Conservation (phyloP, 1,139 yeast genomes). For the Yamadazyma mexicana region DNA sequence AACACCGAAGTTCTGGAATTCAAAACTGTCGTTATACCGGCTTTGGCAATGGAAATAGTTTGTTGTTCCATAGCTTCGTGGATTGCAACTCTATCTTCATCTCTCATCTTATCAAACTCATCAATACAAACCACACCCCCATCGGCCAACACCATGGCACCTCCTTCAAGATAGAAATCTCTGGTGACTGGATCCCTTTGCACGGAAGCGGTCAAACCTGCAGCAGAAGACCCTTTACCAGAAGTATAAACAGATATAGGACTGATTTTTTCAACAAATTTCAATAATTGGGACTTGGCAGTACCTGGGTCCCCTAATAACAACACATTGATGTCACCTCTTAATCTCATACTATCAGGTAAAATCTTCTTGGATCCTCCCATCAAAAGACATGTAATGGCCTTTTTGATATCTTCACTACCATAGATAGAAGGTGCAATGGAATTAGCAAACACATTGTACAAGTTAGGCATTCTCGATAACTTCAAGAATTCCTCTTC, state of each 20-base stretch:
- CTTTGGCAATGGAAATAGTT: slow-evolving; percentile 98
- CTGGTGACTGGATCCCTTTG: slow-evolving; percentile 87
- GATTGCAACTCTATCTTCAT: slow-evolving; percentile 97
- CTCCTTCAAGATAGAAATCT: slow-evolving; percentile 96
- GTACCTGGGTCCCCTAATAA: slow-evolving; percentile 98
- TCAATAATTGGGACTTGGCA: slow-evolving; percentile 92
- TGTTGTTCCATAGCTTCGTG: slow-evolving; percentile 99
- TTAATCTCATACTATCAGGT: slow-evolving; percentile 94
- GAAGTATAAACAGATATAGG: slow-evolving; percentile 96
- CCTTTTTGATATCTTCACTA: slow-evolving; percentile 86
- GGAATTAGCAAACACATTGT: slow-evolving; percentile 80
- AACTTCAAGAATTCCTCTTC: slow-evolving; percentile 85
- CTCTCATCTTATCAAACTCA: slow-evolving; percentile 99
- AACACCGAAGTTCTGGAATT: slow-evolving; percentile 94
- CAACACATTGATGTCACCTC: slow-evolving; percentile 96
- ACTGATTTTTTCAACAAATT: slow-evolving; percentile 91
- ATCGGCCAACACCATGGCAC: slow-evolving; percentile 99
- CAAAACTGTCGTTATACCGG: slow-evolving; percentile 95
- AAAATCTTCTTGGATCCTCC: slow-evolving; percentile 92
- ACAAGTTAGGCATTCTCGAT: slow-evolving; percentile 80
- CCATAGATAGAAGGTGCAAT: slow-evolving; percentile 98
- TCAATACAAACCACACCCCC: slow-evolving; percentile 99
- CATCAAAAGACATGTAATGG: slow-evolving; percentile 86
- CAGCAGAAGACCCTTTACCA: slow-evolving; percentile 99
- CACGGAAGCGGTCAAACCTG: slow-evolving; percentile 97